phyloP scores from a whole-genome alignment of 2,329 filamentous ascomycete genomes.

The Rachicladosporium sp. region DNA sequence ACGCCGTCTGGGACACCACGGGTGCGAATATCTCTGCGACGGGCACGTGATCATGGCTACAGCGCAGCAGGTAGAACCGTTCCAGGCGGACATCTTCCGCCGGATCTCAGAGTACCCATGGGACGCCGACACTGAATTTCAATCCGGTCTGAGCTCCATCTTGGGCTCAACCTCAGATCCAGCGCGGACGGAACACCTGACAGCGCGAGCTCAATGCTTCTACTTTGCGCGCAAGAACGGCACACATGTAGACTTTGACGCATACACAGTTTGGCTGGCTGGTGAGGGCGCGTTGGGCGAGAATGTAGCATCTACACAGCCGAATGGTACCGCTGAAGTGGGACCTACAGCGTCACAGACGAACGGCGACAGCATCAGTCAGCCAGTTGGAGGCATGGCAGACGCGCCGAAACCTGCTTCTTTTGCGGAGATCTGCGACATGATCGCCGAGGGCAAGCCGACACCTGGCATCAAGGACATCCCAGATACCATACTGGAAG shows the following conservation, averaged over 20 bases:
- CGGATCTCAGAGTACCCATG: constrained; percentile 56
- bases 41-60: too few species aligned
- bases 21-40: too few species aligned
- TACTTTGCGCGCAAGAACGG: constrained; percentile 43
- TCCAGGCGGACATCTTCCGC: constrained; percentile 32
- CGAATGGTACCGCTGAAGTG: too few species aligned
- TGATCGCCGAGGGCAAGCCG: constrained; percentile 69
- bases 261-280: constrained; percentile 54
- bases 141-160: constrained; percentile 54
- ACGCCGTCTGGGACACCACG: too few species aligned
- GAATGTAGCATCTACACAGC: too few species aligned
- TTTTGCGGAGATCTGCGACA: constrained; percentile 74
- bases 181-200: constrained; percentile 44
- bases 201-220: constrained; percentile 56
- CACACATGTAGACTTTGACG: constrained; percentile 48
- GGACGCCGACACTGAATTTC: constrained; percentile 55
- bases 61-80: too few species aligned
- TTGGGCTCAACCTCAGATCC: constrained; percentile 45
- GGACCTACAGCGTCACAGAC: too few species aligned
- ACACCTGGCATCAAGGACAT: constrained; percentile 83
- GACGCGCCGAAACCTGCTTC: constrained; percentile 65
- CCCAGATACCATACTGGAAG: constrained; percentile 62
- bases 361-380: constrained; percentile 6
- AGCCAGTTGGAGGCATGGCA: constrained; percentile 16
- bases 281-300: constrained; percentile 1